Base-by-base conservation (phyloP, 2,329 filamentous ascomycete species). In the Colletotrichum somersetense region DNA sequence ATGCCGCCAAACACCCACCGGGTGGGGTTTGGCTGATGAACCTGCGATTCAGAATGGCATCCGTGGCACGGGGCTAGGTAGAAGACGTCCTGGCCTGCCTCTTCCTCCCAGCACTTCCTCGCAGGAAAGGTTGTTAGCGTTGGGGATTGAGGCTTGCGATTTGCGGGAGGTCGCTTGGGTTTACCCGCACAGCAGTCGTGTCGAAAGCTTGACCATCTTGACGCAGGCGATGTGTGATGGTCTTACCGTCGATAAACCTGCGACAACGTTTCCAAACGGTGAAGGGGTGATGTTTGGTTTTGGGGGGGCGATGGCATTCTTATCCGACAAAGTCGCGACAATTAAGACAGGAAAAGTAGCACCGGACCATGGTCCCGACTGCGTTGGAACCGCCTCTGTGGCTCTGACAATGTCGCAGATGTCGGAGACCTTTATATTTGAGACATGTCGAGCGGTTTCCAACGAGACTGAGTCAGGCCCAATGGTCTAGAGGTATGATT, bases 401-500 rank as follows among this genome's bases (percentile, higher is more conserved):
- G 26, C 33, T 3, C 11, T 30, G 8, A 20, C 8, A 5, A 5
- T 6, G 6, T 3, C 7, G 7, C 6, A 0, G 1, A 1, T 1
- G 5, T 0, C 4, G 3, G 3, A 1, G 3, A 5, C 2, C 3
- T n/a, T 12, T 14, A 7, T 20, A 26, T n/a, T n/a, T n/a, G n/a
- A n/a, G n/a, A n/a, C n/a, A n/a, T n/a, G n/a, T n/a, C n/a, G n/a
- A n/a, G n/a, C n/a, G n/a, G n/a, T n/a, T 30, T 30, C 3, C 26
- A 30, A 30, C 26, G 3, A 30, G 0, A 2, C 0, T 1, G 0
- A n/a, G 7, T 1, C 59, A 26, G 68, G 52, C 64, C 65, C 65
- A 67, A 71, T 71, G 68, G 64, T 71, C 68, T 71, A 71, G 68
- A 68, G 68, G 68, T 71, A 71, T 57, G 68, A 71, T 71, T 71